Percentiles rank a stretch among this genome's conserved stretches.
Conservation (phyloP, 2,329 filamentous ascomycete genomes). For the Fusarium longipes region DNA sequence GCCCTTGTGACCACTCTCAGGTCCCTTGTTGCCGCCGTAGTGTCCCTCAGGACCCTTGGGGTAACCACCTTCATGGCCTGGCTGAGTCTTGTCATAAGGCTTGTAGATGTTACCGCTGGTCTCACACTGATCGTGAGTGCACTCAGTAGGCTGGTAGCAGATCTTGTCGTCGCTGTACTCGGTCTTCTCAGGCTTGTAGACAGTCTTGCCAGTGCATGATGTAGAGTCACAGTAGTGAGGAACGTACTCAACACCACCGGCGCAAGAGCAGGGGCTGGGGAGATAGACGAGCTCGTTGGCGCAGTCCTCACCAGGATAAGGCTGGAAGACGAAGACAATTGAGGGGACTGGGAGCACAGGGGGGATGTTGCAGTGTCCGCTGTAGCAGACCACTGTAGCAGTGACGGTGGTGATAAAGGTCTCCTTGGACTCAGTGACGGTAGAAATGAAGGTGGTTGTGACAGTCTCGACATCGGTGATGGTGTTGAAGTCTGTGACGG, state of each 20-base stretch:
- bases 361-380: slow-evolving; percentile 13
- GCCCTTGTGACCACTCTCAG: background rate
- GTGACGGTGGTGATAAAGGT: slow-evolving; percentile 28
- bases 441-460: slow-evolving; percentile 24
- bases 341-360: background rate
- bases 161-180: background rate
- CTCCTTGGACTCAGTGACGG: background rate
- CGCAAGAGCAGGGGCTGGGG: slow-evolving; percentile 28
- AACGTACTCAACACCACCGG: slow-evolving; percentile 29
- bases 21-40: background rate
- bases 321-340: slow-evolving; percentile 33
- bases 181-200: slow-evolving; percentile 28
- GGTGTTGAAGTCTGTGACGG: background rate
- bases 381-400: slow-evolving; percentile 20
- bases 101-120: background rate
- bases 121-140: background rate
- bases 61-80: background rate
- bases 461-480: background rate
- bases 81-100: background rate
- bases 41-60: background rate
- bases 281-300: slow-evolving; percentile 30
- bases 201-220: slow-evolving; percentile 27
- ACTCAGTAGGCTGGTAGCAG: background rate
- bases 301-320: slow-evolving; percentile 32
- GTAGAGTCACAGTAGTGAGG: slow-evolving; percentile 26